Evolutionary conservation across 1,284 basidiomycete genomes (phyloP), one percentile per base, ranked within the genome.

Genomic region (Agaricales sp.): DNA sequence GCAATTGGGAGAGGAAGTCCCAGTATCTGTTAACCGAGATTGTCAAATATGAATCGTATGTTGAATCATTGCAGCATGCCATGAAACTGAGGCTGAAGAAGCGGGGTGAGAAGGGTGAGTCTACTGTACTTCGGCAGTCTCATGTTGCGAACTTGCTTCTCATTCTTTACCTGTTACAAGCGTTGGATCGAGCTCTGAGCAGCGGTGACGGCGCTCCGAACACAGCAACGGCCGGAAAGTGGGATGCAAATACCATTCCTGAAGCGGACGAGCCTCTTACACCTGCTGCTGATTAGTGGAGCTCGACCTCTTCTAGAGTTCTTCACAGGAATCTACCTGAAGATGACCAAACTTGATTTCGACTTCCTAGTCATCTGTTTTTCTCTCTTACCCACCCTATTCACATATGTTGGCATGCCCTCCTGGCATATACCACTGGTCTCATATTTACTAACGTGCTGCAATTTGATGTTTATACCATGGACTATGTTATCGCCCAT

Each of bases 21-120:
- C 82, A 89, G 59, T 90, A 91, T 63, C 69, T 98, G 41, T 72
- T 94, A 50, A 80, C 85, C 13, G 95, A 99, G 67, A 89, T 92
- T 46, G 87, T 92, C 62, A 98, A 98, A 63, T 99, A 96, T 65
- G 83, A 92, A 48, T 87, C 86, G n/a, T 99, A 99, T 64, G 83
- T 93, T 52, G 92, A 96, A 54, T 87, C 88, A 4, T 71, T 99
- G 22, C 78, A 85, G 60, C 66, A 73, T 14, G 92, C 87, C 20
- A 93, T 94, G 77, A 67, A 70, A 4, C 73, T 92, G 37, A 79
- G 91, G 44, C 67, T 93, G 51, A 89, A 88, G 68, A 89, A 82
- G 61, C 78, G 89, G 50, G 90, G 89, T 21, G 88, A 92, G 65
- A 90, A 88, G 69, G 74, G 74, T 70, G 43, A 4, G 58, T 52